Base-by-base conservation (phyloP, 2,329 filamentous ascomycete genomes). In the Penicillium sp. region DNA sequence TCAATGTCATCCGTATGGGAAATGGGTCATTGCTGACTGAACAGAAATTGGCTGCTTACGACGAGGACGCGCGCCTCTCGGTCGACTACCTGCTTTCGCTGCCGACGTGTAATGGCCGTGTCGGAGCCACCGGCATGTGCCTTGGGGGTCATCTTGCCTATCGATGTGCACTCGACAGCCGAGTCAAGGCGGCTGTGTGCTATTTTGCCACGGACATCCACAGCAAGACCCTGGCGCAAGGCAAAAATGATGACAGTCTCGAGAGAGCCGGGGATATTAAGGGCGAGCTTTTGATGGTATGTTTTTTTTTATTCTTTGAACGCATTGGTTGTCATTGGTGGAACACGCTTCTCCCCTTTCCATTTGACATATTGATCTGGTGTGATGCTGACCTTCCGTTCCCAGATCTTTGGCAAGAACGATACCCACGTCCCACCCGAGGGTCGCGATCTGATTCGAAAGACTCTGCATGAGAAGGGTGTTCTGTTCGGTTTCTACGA, bases 201-300 rank as follows among this genome's bases (percentile, higher is more conserved):
- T 96, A 88, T 70, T 95, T 95, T 65, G 87, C 86, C 6, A 95
- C 89, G 5, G 90, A 95, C 67, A 80, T 95, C 35, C 90, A 95
- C 69, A 78, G 73, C 47, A 75, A 77, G 40, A 86, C 82, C 6
- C 75, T 96, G 1, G 90, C 87, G 15, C 75, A 77, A 42, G 68
- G 77, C 49, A 77, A 77, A 60, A 71, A 70, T 14, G 81, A 85
- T 56, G 76, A 84, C 54, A 76, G 72, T 47, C 59, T 85, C 30
- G 64, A 69, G 11, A 62, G 80, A 31, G 74, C 85, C 11, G 60
- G 65, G 5, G 78, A 83, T 50, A 83, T 94, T 62, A 79, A 79
- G 58, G 84, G 79, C 11, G 89, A 95, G 63, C 68, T 92, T 11
- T 74, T 85, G 42, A 84, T 95, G 79, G 72, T 75, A 46, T 41